Evolutionary conservation across 352 stramenopile species (phyloP), one percentile per base, ranked within the genome.

Genomic region (Phytopythium delawarense): DNA sequence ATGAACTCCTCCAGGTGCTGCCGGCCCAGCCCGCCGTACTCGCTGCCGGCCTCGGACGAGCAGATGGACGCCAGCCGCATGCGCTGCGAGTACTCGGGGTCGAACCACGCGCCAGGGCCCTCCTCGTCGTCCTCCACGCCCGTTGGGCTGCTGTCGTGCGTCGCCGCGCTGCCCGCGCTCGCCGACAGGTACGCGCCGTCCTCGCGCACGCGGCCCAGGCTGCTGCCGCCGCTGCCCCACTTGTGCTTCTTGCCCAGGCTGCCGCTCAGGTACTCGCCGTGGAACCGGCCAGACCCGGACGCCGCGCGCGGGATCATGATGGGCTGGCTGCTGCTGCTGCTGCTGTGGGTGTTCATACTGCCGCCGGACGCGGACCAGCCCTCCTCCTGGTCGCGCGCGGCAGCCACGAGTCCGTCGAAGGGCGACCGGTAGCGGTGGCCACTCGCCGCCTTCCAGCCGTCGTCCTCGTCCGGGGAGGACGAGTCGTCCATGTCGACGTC

Each of bases 1-100:
- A 88, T 84, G 53, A 90, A 92, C 62, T 88, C 81, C 28, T 92
- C 81, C 25, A 92, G 64, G 59, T 92, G 81, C 57, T 88, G 81
- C 50, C 81, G 81, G 1, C 80, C 78, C 32, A 92, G 69, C 2
- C 80, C 83, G 39, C 83, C 81, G 67, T 91, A 89, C 64, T 91
- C 81, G 62, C 78, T 88, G 7, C 81, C 79, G 53, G 34, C 53
- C 37, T 92, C 83, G 30, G 83, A 92, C 50, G 83, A 92, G 65
- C 80, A 90, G 28, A 92, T 72, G 11, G 83, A 92, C 37, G 81
- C 79, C 37, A 92, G 63, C 18, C 83, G 83, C 51, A 72, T 67
- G 54, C 83, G 80, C 69, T 87, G 83, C 62, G 79, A 78, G 74
- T 91, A 91, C 62, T 92, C 83, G 53, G 72, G 75, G 46, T 85